phyloP scores from a whole-genome alignment of 2,329 filamentous ascomycete species.

The Fonsecaea monophora region DNA sequence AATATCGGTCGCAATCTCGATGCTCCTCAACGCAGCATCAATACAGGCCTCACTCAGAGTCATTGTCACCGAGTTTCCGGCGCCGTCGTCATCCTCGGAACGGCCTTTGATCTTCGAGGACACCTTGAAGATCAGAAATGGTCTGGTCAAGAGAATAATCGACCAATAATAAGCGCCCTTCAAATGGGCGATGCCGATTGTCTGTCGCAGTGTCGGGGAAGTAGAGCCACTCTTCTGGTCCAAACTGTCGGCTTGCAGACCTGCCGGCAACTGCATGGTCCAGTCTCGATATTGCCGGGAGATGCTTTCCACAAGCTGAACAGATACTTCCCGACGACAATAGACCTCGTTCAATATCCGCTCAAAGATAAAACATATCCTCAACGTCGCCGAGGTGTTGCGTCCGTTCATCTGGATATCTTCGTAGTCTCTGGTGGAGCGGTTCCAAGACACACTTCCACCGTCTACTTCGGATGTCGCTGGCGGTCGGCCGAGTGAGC shows the following conservation, averaged over 20 bases:
- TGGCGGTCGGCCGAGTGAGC: conserved; percentile 59
- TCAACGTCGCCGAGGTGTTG: conserved; percentile 55
- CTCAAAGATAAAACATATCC: conserved; percentile 52
- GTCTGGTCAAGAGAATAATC: conserved; percentile 61
- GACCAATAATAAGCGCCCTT: conserved; percentile 62
- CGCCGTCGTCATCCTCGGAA: conserved; percentile 29
- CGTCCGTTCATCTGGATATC: conserved; percentile 49
- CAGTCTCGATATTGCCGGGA: conserved; percentile 52
- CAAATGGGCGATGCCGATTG: conserved; percentile 57
- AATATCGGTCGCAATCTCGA: conserved; percentile 40
- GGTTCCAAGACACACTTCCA: conserved; percentile 39
- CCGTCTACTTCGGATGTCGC: conserved; percentile 60
- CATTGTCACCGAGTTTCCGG: conserved; percentile 36
- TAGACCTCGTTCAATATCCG: conserved; percentile 53
- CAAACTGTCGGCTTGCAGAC: conserved; percentile 54
- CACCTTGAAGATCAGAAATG: conserved; percentile 60
- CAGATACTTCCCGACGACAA: conserved; percentile 52
- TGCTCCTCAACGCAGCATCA: conserved; percentile 50
- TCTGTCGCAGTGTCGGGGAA: conserved; percentile 45
- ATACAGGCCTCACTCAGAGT: conserved; percentile 51
- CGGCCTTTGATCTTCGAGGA: conserved; percentile 43
- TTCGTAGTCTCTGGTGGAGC: conserved; percentile 44
- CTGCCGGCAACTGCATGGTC: conserved; percentile 52
- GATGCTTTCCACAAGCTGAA: conserved; percentile 51
- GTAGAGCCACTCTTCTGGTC: conserved; percentile 44